Base-by-base conservation (phyloP, 2,329 filamentous ascomycete genomes). In the Colletotrichum tamarilloi region DNA sequence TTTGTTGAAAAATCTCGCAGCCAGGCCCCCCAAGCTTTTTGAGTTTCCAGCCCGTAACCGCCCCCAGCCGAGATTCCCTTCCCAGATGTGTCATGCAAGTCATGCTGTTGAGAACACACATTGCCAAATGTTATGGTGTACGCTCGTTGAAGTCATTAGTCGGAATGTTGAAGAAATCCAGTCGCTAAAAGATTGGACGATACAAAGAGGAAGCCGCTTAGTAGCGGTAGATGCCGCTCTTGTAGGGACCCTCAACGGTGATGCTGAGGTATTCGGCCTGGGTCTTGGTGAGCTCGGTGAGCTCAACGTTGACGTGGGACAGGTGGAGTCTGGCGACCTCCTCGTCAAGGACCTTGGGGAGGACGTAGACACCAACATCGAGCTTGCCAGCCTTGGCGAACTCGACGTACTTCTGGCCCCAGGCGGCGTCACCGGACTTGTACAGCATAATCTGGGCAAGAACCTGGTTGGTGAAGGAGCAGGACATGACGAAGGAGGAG, bases 401-500 rank as follows among this genome's bases (percentile, higher is more conserved):
- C 88, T 98, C 97, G 80, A 95, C 87, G 88, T 98, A 97, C 91
- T 98, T 98, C 87, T 94, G 88, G 86, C 93, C 91, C 85, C 97
- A 99, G 72, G 88, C 93, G 83, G 90, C 91, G 84, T 98, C 95
- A 81, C 93, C 90, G 81, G 92, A 93, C 93, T 98, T 98, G 94
- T 87, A 99, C 82, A 99, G 89, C 89, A 97, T 93, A 88, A 99
- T 98, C 90, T 99, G 97, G 79, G 97, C 97, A 85, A 99, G 94
- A 81, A 98, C 97, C 91, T 99, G 97, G 93, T 99, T 99, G 91
- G 95, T 97, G 93, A 99, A 99, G 77, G 96, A 98, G 93, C 97
- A 99, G 81, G 95, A 98, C 97, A 99, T 98, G 90, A 99, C 97
- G 87, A 99, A 99, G 66, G 96, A 98, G 79, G 95, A 98, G 93